Evolutionary conservation across 805 yeast species (phyloP).

Genomic region (Nematodospora valgi): DNA sequence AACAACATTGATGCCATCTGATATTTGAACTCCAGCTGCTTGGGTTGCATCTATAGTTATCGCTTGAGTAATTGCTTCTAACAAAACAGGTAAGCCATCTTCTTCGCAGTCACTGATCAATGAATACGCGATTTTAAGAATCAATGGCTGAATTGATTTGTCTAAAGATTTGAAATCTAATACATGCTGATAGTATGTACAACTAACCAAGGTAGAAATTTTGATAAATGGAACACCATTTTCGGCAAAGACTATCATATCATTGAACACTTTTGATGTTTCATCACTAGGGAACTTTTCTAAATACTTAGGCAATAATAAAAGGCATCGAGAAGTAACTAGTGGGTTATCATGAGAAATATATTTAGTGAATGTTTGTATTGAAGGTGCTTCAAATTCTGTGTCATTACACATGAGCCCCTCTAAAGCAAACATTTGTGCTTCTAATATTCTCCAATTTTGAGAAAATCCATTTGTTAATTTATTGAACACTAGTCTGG

Average conservation of each 20-base stretch:
- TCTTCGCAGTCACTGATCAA: slow-evolving; percentile 66
- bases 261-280: slow-evolving; percentile 18
- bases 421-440: slow-evolving; percentile 38
- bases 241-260: slow-evolving; percentile 23
- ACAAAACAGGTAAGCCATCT: slow-evolving; percentile 70
- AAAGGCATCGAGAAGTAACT: slow-evolving; percentile 46
- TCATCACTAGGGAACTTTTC: slow-evolving; percentile 44
- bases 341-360: slow-evolving; percentile 22
- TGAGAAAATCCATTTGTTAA: slow-evolving; percentile 1
- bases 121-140: slow-evolving; percentile 37
- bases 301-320: slow-evolving; percentile 55
- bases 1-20: slow-evolving; percentile 41
- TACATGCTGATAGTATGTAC: slow-evolving; percentile 45
- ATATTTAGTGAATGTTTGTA: slow-evolving; percentile 8
- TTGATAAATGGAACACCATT: slow-evolving; percentile 17
- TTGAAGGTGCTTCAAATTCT: slow-evolving; percentile 11
- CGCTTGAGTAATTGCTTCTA: slow-evolving; percentile 64
- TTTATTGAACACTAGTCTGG: slow-evolving; percentile 18
- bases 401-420: slow-evolving; percentile 41
- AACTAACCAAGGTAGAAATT: slow-evolving; percentile 46
- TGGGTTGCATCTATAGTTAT: slow-evolving; percentile 35
- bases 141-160: slow-evolving; percentile 26
- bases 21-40: slow-evolving; percentile 21
- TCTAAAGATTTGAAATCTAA: slow-evolving; percentile 14
- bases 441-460: slow-evolving; percentile 36